A percentile compares a stretch with the other conserved stretches of the same genome.
Conservation (phyloP, 169 alveolate genomes). For the Cryptosporidium ubiquitum region DNA sequence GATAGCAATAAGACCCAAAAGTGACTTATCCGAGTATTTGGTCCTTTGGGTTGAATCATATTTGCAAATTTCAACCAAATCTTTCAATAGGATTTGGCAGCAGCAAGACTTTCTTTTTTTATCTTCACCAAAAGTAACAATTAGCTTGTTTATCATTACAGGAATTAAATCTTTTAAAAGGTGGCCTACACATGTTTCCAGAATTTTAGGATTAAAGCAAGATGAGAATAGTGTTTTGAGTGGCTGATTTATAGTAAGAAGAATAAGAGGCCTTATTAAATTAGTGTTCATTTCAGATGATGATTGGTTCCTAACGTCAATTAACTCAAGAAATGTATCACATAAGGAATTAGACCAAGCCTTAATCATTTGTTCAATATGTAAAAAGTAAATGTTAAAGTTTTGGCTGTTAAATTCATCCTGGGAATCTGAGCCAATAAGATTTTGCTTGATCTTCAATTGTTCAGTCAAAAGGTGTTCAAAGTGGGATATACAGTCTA, state of each 20-base stretch:
- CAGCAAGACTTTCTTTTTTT: background rate
- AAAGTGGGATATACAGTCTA: slow-evolving; percentile 40
- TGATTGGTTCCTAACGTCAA: background rate
- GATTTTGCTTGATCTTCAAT: background rate
- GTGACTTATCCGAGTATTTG: background rate
- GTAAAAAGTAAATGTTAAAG: background rate
- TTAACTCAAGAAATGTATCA: slow-evolving; percentile 20
- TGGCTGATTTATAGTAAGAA: background rate
- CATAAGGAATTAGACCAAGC: slow-evolving; percentile 43
- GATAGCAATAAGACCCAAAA: background rate
- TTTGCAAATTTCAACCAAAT: background rate
- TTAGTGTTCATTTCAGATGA: background rate
- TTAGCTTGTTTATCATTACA: background rate
- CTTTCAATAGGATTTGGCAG: slow-evolving; percentile 25
- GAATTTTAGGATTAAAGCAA: slow-evolving; percentile 3
- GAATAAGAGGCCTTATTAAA: background rate
- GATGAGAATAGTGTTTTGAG: slow-evolving; percentile 21
- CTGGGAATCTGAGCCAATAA: background rate
- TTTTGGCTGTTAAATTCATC: background rate
- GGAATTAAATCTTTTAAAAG: slow-evolving; percentile 34
- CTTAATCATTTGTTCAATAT: slow-evolving; percentile 24
- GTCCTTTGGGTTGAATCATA: background rate
- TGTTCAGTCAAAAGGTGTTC: slow-evolving; percentile 26
- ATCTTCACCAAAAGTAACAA: background rate
- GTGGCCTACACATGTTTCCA: background rate